These are phyloP conservation scores for Fusarium virguliforme DNA, from an alignment of 2,329 filamentous ascomycete species.

Conservation along the genomic window DNA sequence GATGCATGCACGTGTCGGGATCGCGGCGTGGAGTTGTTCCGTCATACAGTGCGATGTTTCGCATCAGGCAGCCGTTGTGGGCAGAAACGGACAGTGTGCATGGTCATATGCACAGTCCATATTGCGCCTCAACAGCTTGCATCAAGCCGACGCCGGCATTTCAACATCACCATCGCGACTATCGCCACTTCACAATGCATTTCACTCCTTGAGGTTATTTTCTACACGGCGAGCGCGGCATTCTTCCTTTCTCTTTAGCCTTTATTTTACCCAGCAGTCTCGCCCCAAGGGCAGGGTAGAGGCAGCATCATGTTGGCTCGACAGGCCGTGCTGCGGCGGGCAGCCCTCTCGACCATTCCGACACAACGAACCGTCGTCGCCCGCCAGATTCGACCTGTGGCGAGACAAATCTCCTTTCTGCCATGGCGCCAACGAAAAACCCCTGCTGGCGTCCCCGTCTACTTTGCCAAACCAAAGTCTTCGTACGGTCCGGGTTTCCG, in stretches of 20 bases:
- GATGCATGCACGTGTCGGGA: constrained; percentile 52
- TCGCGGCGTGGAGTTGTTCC: constrained; percentile 52
- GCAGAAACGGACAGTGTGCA: neutral
- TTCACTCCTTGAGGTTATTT: constrained; percentile 29
- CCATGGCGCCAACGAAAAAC: constrained; percentile 53
- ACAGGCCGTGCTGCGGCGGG: constrained; percentile 46
- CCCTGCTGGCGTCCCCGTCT: constrained; percentile 52
- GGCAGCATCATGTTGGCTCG: constrained; percentile 50
- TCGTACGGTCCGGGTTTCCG: constrained; percentile 43
- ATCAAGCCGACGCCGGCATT: constrained; percentile 24
- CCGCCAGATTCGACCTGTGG: constrained; percentile 42
- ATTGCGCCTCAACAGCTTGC: constrained; percentile 15
- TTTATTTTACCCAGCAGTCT: neutral
- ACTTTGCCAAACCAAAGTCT: constrained; percentile 50
- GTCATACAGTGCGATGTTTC: constrained; percentile 46
- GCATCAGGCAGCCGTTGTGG: neutral
- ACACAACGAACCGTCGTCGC: constrained; percentile 43
- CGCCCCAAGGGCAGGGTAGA: constrained; percentile 12
- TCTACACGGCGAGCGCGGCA: constrained; percentile 15
- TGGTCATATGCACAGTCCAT: neutral
- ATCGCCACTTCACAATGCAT: constrained; percentile 44
- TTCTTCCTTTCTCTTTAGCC: constrained; percentile 7
- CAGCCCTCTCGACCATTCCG: constrained; percentile 41
- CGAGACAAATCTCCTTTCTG: constrained; percentile 54
- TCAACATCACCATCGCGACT: constrained; percentile 21